Evolutionary conservation across 495 filamentous ascomycete genomes (phyloP), one percentile per base, ranked within the genome.

Genomic region (Wilcoxina mikolae): DNA sequence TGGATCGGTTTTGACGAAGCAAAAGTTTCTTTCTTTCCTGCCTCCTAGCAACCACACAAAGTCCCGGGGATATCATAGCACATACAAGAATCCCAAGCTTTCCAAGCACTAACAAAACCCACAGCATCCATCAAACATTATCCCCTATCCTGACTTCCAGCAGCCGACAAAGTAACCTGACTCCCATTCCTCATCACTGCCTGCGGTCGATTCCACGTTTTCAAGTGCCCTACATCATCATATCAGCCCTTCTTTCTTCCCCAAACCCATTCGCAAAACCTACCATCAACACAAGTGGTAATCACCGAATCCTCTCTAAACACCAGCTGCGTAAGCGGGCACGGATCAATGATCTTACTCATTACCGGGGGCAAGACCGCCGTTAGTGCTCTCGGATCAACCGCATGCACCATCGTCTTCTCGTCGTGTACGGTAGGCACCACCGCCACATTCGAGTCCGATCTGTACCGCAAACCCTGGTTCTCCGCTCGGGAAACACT

Each of bases 361-460:
- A 95, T 82, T 20, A 98, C 86, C 44, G 91, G 91, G n/a, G 93
- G 91, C 46, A 98, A 68, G 64, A 93, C 79, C 7, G 91, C 85
- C 35, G 84, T 90, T 48, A 78, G 76, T 38, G 85, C 75, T 56
- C 85, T 74, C 4, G 87, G 78, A 68, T 93, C 84, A 5, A 95
- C 86, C 2, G 81, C 75, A 69, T 95, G 89, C 57, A 80, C 73
- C 38, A 83, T 70, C 18, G 75, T 68, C 51, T 74, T 67, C 42
- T 70, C 71, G 22, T 65, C 64, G 49, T 49, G 20, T 23, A 26
- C 7, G 22, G 9, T 45, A 9, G 65, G 59, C 55, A 69, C 68
- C 54, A 65, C 67, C 60, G 79, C 70, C 44, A 83, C 59, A 69
- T 78, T 76, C 15, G 79, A 79, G 70, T 82, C 68, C 56, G 85